These are phyloP conservation scores for Astrocystis sublimbata DNA, from an alignment of 495 filamentous ascomycete species.

Conservation along the genomic window DNA sequence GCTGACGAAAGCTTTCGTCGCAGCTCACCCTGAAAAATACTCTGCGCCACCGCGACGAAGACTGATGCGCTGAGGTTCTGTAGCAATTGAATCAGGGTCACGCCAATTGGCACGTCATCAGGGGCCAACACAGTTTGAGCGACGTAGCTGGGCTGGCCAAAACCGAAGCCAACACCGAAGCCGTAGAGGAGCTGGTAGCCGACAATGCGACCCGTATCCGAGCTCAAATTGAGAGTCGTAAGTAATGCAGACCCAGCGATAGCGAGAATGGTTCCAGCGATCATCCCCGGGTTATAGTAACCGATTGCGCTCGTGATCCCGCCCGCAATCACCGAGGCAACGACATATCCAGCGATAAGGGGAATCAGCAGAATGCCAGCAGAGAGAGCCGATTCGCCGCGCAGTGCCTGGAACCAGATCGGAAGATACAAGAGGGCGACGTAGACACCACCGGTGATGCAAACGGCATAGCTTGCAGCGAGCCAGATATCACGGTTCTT, in stretches of 20 bases:
- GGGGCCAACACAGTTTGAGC: conserved; percentile 2
- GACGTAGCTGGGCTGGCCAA: conserved; percentile 29
- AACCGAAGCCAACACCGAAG: conserved; percentile 65
- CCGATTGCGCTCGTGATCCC: too few relatives aligned
- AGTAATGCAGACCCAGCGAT: background rate
- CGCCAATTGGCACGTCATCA: background rate
- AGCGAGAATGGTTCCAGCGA: background rate
- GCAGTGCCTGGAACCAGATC: too few relatives aligned
- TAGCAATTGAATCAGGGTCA: background rate
- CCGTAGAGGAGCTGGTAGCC: conserved; percentile 69
- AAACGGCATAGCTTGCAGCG: background rate
- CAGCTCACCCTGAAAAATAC: background rate
- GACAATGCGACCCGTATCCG: conserved; percentile 28
- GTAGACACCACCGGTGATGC: too few relatives aligned
- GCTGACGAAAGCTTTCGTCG: background rate
- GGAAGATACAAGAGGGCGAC: too few relatives aligned
- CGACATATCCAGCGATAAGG: too few relatives aligned
- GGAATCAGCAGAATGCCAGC: too few relatives aligned
- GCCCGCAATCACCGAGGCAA: too few relatives aligned
- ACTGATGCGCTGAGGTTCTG: background rate
- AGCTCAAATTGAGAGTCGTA: background rate
- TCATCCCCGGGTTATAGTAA: background rate
- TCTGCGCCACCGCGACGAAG: background rate
- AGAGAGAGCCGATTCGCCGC: too few relatives aligned
- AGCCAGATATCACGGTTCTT: background rate